Conservation (phyloP, 495 filamentous ascomycete genomes). For the Aspergillus baeticus region DNA sequence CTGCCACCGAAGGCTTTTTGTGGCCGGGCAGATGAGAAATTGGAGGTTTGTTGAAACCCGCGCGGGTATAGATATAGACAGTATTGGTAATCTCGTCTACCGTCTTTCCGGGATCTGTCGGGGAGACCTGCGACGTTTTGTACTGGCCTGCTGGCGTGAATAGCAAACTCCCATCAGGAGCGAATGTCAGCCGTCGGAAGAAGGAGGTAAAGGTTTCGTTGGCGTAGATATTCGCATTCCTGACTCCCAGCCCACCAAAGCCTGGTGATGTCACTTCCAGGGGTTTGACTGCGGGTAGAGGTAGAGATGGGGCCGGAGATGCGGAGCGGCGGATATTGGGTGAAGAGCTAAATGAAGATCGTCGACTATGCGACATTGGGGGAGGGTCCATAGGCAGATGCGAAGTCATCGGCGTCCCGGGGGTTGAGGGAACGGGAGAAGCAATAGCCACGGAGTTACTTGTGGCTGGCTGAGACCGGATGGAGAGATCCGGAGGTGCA, state of each 20-base stretch:
- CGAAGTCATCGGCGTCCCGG: constrained; percentile 88
- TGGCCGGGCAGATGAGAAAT: constrained; percentile 97
- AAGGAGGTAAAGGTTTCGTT: constrained; percentile 98
- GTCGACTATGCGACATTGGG: constrained; percentile 82
- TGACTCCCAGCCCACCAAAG: constrained; percentile 60
- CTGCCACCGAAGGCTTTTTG: constrained; percentile 96
- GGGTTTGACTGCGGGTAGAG: constrained; percentile 94
- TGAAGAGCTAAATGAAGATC: constrained; percentile 93
- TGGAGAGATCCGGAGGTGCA: constrained; percentile 75
- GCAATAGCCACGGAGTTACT: constrained; percentile 61
- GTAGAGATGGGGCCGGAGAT: constrained; percentile 93
- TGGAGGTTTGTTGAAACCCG: constrained; percentile 94
- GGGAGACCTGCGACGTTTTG: constrained; percentile 71
- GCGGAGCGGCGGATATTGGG: constrained; percentile 81
- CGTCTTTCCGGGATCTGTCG: constrained; percentile 65
- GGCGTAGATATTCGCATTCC: constrained; percentile 89
- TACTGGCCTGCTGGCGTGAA: constrained; percentile 97
- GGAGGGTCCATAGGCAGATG: constrained; percentile 97
- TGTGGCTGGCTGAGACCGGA: constrained; percentile 55
- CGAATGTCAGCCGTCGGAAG: constrained; percentile 90
- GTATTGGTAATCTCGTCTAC: constrained; percentile 91
- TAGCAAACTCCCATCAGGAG: constrained; percentile 91
- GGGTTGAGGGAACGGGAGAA: constrained; percentile 87
- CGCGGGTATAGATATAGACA: constrained; percentile 96
- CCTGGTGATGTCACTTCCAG: constrained; percentile 82